Evolutionary conservation across 2,329 filamentous ascomycete genomes (phyloP).

Genomic region (Fusarium drepaniforme): DNA sequence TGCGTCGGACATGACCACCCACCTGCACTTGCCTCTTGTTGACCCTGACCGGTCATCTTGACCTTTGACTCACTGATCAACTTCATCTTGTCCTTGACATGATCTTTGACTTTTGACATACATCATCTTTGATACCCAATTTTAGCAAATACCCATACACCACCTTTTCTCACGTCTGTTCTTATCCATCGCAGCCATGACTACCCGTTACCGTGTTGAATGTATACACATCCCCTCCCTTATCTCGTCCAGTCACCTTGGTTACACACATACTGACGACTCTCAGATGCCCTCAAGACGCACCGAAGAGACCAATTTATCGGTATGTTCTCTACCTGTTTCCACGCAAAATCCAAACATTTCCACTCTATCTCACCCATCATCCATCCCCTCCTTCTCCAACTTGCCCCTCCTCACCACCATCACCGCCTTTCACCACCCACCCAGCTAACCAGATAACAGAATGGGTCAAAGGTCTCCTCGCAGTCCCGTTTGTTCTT

Average conservation of each 20-base stretch:
- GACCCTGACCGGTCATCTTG: neutral
- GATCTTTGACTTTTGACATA: neutral
- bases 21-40: slow-evolving; percentile 19
- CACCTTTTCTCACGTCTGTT: neutral
- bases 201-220: slow-evolving; percentile 77
- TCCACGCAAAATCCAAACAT: neutral
- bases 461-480: slow-evolving; percentile 97
- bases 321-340: slow-evolving; percentile 57
- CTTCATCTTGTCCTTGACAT: neutral
- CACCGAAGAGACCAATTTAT: slow-evolving; percentile 93
- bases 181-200: slow-evolving; percentile 58
- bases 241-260: slow-evolving; percentile 8
- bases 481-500: slow-evolving; percentile 96
- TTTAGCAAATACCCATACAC: neutral
- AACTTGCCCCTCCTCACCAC: slow-evolving; percentile 4
- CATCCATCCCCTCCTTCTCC: neutral
- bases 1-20: slow-evolving; percentile 12
- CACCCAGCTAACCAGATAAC: slow-evolving; percentile 23
- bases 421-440: neutral
- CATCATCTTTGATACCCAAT: neutral
- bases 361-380: neutral
- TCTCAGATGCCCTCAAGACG: slow-evolving; percentile 77
- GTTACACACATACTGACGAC: slow-evolving; percentile 36
- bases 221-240: slow-evolving; percentile 63
- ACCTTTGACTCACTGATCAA: neutral